Base-by-base conservation (phyloP, 1,284 basidiomycete species). In the Ustilago esculenta region DNA sequence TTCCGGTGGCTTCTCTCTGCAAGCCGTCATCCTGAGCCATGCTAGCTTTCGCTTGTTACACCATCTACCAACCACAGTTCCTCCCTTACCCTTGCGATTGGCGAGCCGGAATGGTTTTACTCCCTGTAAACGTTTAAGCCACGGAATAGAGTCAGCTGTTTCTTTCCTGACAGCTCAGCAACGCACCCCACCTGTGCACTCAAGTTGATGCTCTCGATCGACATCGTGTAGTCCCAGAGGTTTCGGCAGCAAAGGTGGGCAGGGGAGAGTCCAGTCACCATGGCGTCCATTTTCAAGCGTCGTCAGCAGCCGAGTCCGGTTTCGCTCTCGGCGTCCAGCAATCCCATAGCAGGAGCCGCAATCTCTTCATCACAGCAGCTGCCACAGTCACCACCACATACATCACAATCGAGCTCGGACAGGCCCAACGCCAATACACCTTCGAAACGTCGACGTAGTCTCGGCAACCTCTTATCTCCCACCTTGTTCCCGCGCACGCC, bases 261-360 rank as follows among this genome's bases (percentile, higher is more conserved):
- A 17, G 17, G 41, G 9, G 8, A 11, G 7, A 27, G 41, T 29
- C 24, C 33, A 20, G n/a, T 12, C 49, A 47, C 11, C 47, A 57
- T 65, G 58, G 14, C 57, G 14, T 61, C 68, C 37, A 55, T 71
- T 46, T 71, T 71, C 29, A 50, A 51, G 29, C 61, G 68, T 36
- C 67, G 67, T 8, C 48, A 59, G 24, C 60, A 64, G 67, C 56
- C 67, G 1, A 45, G 48, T 30, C 67, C 67, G 52, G 60, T 49
- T 21, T 45, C 51, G 34, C 42, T 64, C 10, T 45, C 60, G 9
- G 18, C 35, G 1, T 34, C 42, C 7, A 29, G 24, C 41, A 63
- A 54, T 15, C 43, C 51, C 1, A 20, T 52, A 5, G 43, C 42
- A 23, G 37, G 47, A 21, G 56, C 45, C 15, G 40, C 25, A 12